phyloP scores from a whole-genome alignment of 2,329 filamentous ascomycete species.

The Aspergillus fumigatiaffinis region DNA sequence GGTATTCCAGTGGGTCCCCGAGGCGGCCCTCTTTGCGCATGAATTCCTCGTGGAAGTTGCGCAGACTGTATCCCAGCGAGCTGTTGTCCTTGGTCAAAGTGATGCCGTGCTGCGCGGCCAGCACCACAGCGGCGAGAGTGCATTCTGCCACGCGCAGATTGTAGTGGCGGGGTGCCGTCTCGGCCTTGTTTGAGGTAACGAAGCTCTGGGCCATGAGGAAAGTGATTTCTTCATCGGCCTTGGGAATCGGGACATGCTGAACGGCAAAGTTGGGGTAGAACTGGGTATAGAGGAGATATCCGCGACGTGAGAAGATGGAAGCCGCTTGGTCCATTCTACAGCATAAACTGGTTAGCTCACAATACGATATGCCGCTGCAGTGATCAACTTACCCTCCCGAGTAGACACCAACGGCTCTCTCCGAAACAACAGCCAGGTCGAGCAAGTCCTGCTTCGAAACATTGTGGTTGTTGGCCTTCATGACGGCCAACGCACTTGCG shows the following conservation, averaged over 20 bases:
- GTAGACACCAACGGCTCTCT: slow-evolving; percentile 92
- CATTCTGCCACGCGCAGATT: slow-evolving; percentile 96
- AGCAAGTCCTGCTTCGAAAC: slow-evolving; percentile 90
- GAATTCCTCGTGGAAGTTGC: slow-evolving; percentile 81
- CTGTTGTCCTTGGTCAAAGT: slow-evolving; percentile 73
- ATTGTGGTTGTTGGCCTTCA: slow-evolving; percentile 76
- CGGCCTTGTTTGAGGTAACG: slow-evolving; percentile 89
- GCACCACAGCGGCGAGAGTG: slow-evolving; percentile 72
- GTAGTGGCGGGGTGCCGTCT: slow-evolving; percentile 90
- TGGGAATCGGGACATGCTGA: slow-evolving; percentile 75
- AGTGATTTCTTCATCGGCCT: slow-evolving; percentile 74
- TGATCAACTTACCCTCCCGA: slow-evolving; percentile 69
- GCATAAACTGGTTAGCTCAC: slow-evolving; percentile 3
- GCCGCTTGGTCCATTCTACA: slow-evolving; percentile 92
- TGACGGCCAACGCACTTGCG: slow-evolving; percentile 79
- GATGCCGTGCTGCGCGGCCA: slow-evolving; percentile 57
- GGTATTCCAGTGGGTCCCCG: slow-evolving; percentile 54
- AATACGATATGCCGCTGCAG: not conserved
- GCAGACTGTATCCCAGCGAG: slow-evolving; percentile 76
- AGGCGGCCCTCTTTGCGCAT: slow-evolving; percentile 54
- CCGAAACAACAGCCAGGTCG: slow-evolving; percentile 89
- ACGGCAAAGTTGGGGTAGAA: slow-evolving; percentile 78
- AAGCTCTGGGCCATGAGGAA: slow-evolving; percentile 96
- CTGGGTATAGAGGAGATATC: slow-evolving; percentile 82
- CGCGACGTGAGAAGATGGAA: slow-evolving; percentile 85